Evolutionary conservation across 164 flowering plant genomes (phyloP).

Genomic region (Houttuynia cordata): DNA sequence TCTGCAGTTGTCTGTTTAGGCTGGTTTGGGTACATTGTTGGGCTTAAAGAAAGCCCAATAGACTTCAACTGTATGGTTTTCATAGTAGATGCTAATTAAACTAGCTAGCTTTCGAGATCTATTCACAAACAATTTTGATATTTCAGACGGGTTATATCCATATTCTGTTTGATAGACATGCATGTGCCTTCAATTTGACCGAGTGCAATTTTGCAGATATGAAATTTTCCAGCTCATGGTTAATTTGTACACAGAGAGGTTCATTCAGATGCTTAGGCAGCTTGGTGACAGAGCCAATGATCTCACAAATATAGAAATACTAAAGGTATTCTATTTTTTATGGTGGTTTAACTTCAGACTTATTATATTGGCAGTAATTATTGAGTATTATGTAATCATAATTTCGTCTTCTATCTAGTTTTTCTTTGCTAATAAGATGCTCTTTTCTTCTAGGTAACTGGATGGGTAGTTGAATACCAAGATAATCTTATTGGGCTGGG

Average conservation of each 20-base stretch:
- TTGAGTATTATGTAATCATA: background rate
- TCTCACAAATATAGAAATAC: conserved; percentile 78
- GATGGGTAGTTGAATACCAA: conserved; percentile 99
- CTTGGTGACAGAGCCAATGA: conserved; percentile 90
- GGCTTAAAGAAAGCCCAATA: too few relatives aligned
- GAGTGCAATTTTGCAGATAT: conserved; percentile 41
- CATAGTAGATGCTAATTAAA: too few relatives aligned
- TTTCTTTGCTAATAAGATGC: background rate
- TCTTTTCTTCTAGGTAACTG: conserved; percentile 54
- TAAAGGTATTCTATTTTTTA: conserved; percentile 68
- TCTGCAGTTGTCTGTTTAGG: too few relatives aligned
- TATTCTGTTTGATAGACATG: background rate
- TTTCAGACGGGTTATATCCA: background rate
- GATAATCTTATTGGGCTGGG: conserved; percentile 90
- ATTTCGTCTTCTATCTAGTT: background rate
- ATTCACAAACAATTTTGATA: background rate
- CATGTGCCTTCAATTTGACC: too few relatives aligned
- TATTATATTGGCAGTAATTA: too few relatives aligned
- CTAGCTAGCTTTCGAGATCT: too few relatives aligned
- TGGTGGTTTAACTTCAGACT: too few relatives aligned
- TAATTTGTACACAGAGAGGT: conserved; percentile 94
- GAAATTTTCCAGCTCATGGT: conserved; percentile 99
- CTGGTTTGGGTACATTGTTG: too few relatives aligned
- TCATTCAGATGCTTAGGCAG: conserved; percentile 90
- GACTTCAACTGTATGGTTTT: too few relatives aligned